Percentiles rank a stretch among this genome's conserved stretches.
Conservation (phyloP, 371 early-diverging fungal genomes). For the Umbelopsis sp. region DNA sequence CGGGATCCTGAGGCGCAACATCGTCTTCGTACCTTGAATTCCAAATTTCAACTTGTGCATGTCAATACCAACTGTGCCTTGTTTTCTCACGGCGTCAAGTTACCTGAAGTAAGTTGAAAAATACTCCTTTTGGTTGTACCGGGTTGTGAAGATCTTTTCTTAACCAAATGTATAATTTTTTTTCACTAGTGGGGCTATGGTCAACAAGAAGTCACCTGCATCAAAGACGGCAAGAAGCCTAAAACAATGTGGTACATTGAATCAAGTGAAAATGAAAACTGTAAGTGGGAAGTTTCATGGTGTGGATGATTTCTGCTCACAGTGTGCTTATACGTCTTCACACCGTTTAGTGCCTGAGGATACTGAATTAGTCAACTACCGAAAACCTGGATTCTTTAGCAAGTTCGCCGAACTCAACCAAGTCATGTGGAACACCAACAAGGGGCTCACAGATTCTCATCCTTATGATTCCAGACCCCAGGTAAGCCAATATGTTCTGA, state of each 20-base stretch:
- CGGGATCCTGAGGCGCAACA: conserved; percentile 57
- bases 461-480: conserved; percentile 91
- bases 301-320: not conserved
- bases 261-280: conserved; percentile 47
- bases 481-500: conserved; percentile 26
- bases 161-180: too few species aligned
- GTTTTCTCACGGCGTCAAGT: conserved; percentile 80
- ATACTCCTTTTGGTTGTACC: too few species aligned
- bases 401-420: conserved; percentile 88
- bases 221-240: conserved; percentile 64
- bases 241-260: conserved; percentile 75
- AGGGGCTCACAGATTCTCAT: conserved; percentile 87
- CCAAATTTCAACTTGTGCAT: conserved; percentile 79
- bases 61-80: conserved; percentile 75
- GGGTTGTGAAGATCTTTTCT: too few species aligned
- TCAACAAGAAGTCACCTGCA: conserved; percentile 94
- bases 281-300: conserved; percentile 37
- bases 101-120: conserved; percentile 67
- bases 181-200: conserved; percentile 85
- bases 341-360: conserved; percentile 46
- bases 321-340: conserved; percentile 17
- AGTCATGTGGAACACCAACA: conserved; percentile 90
- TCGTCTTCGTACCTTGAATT: conserved; percentile 67
- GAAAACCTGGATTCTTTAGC: conserved; percentile 69
- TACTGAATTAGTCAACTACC: conserved; percentile 55